Base-by-base conservation (phyloP, 441 rosid species). In the Mallotus repandus region DNA sequence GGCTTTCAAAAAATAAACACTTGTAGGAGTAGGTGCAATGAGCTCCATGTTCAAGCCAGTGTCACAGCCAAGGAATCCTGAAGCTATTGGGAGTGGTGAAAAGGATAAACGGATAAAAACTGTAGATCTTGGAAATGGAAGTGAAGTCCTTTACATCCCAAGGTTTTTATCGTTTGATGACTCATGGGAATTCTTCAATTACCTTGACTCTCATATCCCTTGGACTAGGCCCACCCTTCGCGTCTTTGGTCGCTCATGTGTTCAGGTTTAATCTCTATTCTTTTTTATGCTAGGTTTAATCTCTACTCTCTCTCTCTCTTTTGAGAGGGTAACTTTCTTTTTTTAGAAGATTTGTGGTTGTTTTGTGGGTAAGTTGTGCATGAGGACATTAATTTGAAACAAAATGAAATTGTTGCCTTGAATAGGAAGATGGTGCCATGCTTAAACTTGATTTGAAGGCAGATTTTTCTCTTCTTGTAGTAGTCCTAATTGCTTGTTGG, bases 151-250 rank as follows among this genome's bases (percentile, higher is more conserved):
- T 2, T 87, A 87, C 80, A 69, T 85, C 63, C 91, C 86, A 35
- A 83, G 84, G 61, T 85, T 89, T 69, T 45, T 92, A 52, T 76
- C 86, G 0, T 81, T 56, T 66, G 84, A 88, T 13, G 80, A 82
- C 3, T 83, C 94, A 0, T 88, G 97, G 97, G 72, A 76, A 52
- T 83, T 87, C 75, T 90, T 86, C 57, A 76, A 89, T 81, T 90
- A 86, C 76, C 92, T 94, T 29, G 77, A 92, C 85, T 75, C 84
- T 1, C 85, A 78, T 69, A 86, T 94, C 66, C 96, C 97, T 66
- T 94, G 98, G 98, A 86, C 86, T 46, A 79, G 97, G 57, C 98
- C 98, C 59, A 84, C 91, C 72, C 70, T 94, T 72, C 91, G 88
- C 8, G 91, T 94, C 78, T 92, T 88, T 14, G 95, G 95, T 63